Conservation (phyloP, 2,329 filamentous ascomycete species). For the Beauveria sp. region DNA sequence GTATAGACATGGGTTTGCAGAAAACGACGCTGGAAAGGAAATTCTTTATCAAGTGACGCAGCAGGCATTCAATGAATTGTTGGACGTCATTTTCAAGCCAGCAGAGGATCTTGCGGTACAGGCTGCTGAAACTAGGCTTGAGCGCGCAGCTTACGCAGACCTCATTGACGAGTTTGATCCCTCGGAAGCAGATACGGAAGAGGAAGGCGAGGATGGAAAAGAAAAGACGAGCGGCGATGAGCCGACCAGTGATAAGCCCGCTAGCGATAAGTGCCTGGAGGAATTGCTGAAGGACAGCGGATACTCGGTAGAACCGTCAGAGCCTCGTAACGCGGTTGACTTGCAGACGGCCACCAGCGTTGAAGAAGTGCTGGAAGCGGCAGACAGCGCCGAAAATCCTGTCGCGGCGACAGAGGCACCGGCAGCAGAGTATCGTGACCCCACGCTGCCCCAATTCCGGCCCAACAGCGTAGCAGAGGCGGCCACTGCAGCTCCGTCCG, state of each 20-base stretch:
- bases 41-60: constrained; percentile 88
- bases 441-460: constrained; percentile 61
- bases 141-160: constrained; percentile 49
- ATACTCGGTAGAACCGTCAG: constrained; percentile 32
- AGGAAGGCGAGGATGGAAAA: constrained; percentile 18
- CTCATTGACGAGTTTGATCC: constrained; percentile 36
- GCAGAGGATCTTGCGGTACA: constrained; percentile 71
- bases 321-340: constrained; percentile 26
- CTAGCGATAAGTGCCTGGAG: constrained; percentile 21
- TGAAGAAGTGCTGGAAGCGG: constrained; percentile 16
- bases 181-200: constrained; percentile 11
- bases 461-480: constrained; percentile 38
- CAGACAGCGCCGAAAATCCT: constrained; percentile 13
- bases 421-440: constrained; percentile 38
- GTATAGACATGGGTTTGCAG: constrained; percentile 45
- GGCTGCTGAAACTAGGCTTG: constrained; percentile 53
- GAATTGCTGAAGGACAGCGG: constrained; percentile 37
- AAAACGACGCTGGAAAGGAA: constrained; percentile 77
- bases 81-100: constrained; percentile 76
- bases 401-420: constrained; percentile 11
- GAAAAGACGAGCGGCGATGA: constrained; percentile 13
- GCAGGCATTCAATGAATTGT: constrained; percentile 82
- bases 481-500: not conserved
- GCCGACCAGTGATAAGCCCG: not conserved
- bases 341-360: constrained; percentile 21